Conservation (phyloP, 1,139 yeast species). For the Pichia sp. region DNA sequence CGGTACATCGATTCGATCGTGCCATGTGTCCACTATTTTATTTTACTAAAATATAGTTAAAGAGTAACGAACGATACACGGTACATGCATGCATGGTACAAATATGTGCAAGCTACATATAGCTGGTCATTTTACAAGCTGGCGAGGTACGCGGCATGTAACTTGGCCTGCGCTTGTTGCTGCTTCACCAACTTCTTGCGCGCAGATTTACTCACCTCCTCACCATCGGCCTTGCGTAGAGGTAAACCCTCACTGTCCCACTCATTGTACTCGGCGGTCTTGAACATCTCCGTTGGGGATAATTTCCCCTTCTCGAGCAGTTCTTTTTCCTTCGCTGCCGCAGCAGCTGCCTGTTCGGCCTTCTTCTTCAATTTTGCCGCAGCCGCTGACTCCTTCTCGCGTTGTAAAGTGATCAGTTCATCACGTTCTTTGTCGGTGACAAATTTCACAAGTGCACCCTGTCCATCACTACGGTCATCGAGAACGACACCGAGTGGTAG, state of each 20-base stretch:
- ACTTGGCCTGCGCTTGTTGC: constrained; percentile 75
- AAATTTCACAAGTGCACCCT: constrained; percentile 74
- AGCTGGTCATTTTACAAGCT: too few species aligned
- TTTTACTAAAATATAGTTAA: too few species aligned
- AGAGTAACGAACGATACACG: too few species aligned
- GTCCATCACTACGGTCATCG: constrained; percentile 79
- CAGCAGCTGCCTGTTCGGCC: constrained; percentile 30
- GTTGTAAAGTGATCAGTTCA: constrained; percentile 56
- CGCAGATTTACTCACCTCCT: constrained; percentile 82
- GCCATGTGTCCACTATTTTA: too few species aligned
- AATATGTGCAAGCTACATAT: too few species aligned
- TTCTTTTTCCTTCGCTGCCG: constrained; percentile 46
- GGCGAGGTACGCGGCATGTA: too few species aligned
- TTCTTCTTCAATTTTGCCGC: constrained; percentile 39
- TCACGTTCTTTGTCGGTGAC: constrained; percentile 60
- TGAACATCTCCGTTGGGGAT: constrained; percentile 69
- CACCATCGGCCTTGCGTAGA: constrained; percentile 66
- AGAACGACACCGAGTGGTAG: constrained; percentile 71
- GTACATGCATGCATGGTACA: too few species aligned
- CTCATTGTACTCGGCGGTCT: constrained; percentile 49
- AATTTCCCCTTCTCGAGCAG: constrained; percentile 58
- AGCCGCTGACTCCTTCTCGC: constrained; percentile 51
- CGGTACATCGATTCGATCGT: too few species aligned
- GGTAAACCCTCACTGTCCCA: constrained; percentile 92
- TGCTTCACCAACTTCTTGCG: constrained; percentile 74